These are phyloP conservation scores for Candida alai DNA, from an alignment of 805 yeast genomes.

Conservation along the genomic window DNA sequence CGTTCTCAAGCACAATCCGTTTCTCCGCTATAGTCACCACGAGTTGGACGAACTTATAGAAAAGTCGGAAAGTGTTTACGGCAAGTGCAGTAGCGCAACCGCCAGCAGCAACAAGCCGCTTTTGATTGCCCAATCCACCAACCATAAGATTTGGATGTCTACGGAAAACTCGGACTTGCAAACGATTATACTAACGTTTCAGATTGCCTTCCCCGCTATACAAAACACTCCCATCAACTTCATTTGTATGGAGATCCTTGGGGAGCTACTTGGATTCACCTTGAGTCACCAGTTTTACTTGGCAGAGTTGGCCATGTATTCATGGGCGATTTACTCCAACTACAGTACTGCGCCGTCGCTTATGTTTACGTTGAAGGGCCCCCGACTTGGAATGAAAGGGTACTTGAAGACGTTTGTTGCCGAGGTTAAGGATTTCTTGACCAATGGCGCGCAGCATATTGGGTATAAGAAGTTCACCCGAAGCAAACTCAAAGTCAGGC, in stretches of 20 bases:
- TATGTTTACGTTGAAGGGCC: constrained; percentile 52
- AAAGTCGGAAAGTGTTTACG: constrained; percentile 23
- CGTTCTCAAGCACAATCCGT: constrained; percentile 31
- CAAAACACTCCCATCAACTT: constrained; percentile 33
- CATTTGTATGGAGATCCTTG: constrained; percentile 51
- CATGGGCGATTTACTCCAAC: constrained; percentile 56
- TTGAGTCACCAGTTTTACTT: constrained; percentile 46
- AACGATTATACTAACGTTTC: no score
- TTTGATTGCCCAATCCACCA: constrained; percentile 27
- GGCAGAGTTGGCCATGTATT: constrained; percentile 50
- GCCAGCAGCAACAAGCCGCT: constrained; percentile 18
- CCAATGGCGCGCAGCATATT: constrained; percentile 7
- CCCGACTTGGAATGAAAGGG: constrained; percentile 32
- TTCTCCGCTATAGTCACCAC: constrained; percentile 30
- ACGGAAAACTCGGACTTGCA: no score
- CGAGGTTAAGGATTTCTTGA: constrained; percentile 23
- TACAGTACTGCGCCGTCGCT: constrained; percentile 52
- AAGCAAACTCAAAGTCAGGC: constrained; percentile 46
- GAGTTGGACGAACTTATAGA: constrained; percentile 19
- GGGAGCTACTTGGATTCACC: constrained; percentile 41
- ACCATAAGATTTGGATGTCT: constrained; percentile 52
- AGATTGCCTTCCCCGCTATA: constrained; percentile 31
- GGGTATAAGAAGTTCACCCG: constrained; percentile 34
- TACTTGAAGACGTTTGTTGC: constrained; percentile 32
- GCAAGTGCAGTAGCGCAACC: background rate